Conservation (phyloP, 495 filamentous ascomycete genomes). For the Mytilinidion resinicola region DNA sequence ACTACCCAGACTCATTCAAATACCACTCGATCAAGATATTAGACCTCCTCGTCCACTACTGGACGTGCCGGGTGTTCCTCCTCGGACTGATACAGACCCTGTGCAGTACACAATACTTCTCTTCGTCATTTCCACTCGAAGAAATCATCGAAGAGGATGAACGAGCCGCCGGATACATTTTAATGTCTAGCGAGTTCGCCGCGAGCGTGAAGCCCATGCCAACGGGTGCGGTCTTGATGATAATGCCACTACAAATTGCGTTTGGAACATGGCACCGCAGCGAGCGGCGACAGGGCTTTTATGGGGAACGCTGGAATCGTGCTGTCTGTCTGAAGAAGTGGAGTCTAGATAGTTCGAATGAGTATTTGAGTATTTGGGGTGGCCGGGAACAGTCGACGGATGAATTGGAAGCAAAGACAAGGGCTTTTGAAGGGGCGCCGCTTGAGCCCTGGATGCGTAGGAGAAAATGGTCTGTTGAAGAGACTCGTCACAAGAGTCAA, state of each 20-base stretch:
- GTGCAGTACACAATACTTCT: neutral
- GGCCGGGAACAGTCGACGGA: neutral
- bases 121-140: neutral
- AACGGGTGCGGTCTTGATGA: neutral
- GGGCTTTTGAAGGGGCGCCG: neutral
- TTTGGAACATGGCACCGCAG: slow-evolving; percentile 3
- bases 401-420: neutral
- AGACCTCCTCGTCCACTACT: neutral
- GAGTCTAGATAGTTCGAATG: neutral
- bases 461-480: too few relatives aligned
- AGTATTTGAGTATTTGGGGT: slow-evolving; percentile 1
- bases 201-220: neutral
- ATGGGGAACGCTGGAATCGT: neutral
- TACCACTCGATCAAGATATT: neutral
- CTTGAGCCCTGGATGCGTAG: neutral
- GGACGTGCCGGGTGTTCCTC: neutral
- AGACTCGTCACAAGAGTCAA: too few relatives aligned
- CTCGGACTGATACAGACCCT: neutral
- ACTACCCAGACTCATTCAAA: neutral
- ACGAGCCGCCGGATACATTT: neutral
- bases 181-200: neutral
- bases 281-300: neutral
- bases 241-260: neutral
- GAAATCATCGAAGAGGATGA: neutral
- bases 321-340: neutral